phyloP scores from a whole-genome alignment of 2,329 filamentous ascomycete genomes.

The Penicillium frequentans region DNA sequence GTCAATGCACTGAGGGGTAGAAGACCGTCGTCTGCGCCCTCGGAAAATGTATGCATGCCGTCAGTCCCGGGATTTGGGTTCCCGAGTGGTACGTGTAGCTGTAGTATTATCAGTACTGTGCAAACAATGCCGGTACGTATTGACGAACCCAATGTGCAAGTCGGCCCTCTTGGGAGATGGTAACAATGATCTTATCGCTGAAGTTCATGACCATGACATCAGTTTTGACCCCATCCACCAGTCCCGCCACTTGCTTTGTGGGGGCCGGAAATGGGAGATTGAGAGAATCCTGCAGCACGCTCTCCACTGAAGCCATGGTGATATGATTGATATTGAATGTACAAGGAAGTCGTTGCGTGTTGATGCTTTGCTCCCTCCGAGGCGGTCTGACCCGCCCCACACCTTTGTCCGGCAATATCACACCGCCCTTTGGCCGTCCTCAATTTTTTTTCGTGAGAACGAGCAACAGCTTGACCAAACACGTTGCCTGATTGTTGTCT shows the following conservation, averaged over 20 bases:
- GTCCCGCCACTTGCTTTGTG: slow-evolving; percentile 59
- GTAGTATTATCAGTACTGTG: slow-evolving; percentile 6
- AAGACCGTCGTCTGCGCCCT: slow-evolving; percentile 53
- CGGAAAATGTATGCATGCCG: slow-evolving; percentile 39
- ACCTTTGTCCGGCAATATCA: slow-evolving; percentile 11
- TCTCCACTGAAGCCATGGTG: slow-evolving; percentile 30
- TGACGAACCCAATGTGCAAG: slow-evolving; percentile 83
- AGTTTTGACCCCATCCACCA: slow-evolving; percentile 68
- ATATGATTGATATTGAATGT: not conserved
- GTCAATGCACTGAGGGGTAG: slow-evolving; percentile 81
- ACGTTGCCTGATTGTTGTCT: slow-evolving; percentile 8
- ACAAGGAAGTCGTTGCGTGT: slow-evolving; percentile 1
- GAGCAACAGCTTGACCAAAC: slow-evolving; percentile 2
- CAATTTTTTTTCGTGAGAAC: slow-evolving; percentile 22
- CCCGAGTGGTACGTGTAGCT: slow-evolving; percentile 36
- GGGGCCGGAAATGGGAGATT: slow-evolving; percentile 66
- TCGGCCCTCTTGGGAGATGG: slow-evolving; percentile 79
- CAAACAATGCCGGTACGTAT: not conserved
- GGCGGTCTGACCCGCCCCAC: slow-evolving; percentile 20
- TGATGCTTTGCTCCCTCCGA: slow-evolving; percentile 4
- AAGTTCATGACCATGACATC: slow-evolving; percentile 73
- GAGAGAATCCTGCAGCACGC: slow-evolving; percentile 41
- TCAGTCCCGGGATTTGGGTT: slow-evolving; percentile 37
- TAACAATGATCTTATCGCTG: slow-evolving; percentile 87
- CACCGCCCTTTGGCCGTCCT: slow-evolving; percentile 16